These are phyloP conservation scores for Cyberlindnera misumaiensis DNA, from an alignment of 805 yeast species.

Conservation along the genomic window DNA sequence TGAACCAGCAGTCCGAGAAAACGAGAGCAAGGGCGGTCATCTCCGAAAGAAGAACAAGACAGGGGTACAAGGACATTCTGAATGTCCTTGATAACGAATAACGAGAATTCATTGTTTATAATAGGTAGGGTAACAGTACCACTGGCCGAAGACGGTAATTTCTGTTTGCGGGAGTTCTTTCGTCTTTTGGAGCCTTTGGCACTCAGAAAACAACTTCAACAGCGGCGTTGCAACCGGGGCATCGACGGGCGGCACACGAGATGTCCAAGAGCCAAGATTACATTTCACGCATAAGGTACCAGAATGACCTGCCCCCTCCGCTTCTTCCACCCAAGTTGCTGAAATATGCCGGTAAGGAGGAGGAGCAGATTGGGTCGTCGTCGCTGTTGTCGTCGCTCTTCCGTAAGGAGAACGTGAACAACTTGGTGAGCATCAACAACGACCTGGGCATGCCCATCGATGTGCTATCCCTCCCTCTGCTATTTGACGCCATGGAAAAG, in stretches of 20 bases:
- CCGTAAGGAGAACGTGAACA: constrained; percentile 59
- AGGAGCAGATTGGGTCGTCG: constrained; percentile 43
- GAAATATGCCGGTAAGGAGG: constrained; percentile 35
- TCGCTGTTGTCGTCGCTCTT: constrained; percentile 63
- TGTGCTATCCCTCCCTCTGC: constrained; percentile 55
- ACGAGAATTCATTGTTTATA: too few species aligned
- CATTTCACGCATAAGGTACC: constrained; percentile 76
- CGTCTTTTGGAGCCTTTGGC: too few species aligned
- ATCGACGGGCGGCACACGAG: background rate
- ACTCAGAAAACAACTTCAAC: background rate
- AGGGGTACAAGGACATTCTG: constrained; percentile 14
- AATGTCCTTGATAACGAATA: constrained; percentile 18
- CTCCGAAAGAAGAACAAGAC: constrained; percentile 12
- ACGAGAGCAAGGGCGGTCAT: background rate
- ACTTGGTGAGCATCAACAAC: constrained; percentile 51
- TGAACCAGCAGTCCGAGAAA: constrained; percentile 3
- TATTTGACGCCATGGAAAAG: constrained; percentile 39
- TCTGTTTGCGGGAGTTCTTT: too few species aligned
- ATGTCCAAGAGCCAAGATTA: constrained; percentile 61
- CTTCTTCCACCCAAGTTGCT: constrained; percentile 84
- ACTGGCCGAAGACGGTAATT: background rate
- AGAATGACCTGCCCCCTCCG: constrained; percentile 88
- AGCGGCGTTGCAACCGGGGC: too few species aligned
- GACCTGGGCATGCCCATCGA: constrained; percentile 76
- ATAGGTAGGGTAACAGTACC: too few species aligned